A percentile compares a stretch with the other conserved stretches of the same genome.
phyloP scores from a whole-genome alignment of 1,284 basidiomycete species.

The Rhizoctonia solani region DNA sequence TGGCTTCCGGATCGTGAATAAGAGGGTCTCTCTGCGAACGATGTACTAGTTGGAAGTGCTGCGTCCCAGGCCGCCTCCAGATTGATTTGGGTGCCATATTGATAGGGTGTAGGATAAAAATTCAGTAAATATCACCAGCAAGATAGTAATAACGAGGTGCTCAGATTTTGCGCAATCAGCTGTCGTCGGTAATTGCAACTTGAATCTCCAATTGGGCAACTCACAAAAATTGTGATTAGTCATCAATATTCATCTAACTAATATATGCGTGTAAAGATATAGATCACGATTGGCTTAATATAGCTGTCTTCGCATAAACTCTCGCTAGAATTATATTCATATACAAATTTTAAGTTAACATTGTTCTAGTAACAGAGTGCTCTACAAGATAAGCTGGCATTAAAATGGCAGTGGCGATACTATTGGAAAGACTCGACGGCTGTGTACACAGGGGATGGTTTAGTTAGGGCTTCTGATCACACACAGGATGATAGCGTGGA shows the following conservation, averaged over 20 bases:
- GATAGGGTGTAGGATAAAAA: background rate
- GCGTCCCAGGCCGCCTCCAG: constrained; percentile 84
- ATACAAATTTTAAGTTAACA: too few species aligned
- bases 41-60: constrained; percentile 97
- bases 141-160: background rate
- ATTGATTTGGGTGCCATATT: constrained; percentile 69
- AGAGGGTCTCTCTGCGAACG: constrained; percentile 95
- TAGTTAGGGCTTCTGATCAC: too few species aligned
- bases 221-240: constrained; percentile 30
- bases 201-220: background rate
- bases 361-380: too few species aligned
- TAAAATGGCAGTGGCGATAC: too few species aligned
- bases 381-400: too few species aligned
- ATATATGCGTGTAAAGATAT: background rate
- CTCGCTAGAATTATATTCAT: too few species aligned
- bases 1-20: constrained; percentile 90
- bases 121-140: background rate
- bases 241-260: background rate
- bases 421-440: too few species aligned
- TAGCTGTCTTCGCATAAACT: too few species aligned
- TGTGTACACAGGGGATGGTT: too few species aligned
- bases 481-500: too few species aligned
- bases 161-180: background rate
- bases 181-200: constrained; percentile 10
- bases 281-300: too few species aligned